These are phyloP conservation scores for Daldinia vernicosa DNA, from an alignment of 495 filamentous ascomycete genomes.

Conservation along the genomic window DNA sequence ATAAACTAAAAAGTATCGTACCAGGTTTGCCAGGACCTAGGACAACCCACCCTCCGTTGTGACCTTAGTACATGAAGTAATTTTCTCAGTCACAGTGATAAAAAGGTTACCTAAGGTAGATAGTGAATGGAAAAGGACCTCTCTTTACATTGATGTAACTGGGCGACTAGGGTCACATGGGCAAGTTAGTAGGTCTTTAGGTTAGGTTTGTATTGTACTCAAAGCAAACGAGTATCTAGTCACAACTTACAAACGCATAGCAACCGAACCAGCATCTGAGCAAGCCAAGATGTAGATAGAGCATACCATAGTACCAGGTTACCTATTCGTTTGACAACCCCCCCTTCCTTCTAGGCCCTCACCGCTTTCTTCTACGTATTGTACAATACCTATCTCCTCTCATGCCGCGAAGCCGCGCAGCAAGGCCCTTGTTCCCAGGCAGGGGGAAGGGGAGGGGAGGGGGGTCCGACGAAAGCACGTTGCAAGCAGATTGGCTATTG, in stretches of 20 bases:
- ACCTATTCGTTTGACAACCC: background rate
- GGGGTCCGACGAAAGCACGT: background rate
- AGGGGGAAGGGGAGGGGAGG: background rate
- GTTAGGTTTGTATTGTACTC: too few species aligned
- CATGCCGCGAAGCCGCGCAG: background rate
- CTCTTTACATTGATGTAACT: background rate
- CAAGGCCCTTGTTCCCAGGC: background rate
- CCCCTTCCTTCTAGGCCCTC: background rate
- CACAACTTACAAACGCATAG: too few species aligned
- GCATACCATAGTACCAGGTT: background rate
- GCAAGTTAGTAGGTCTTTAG: too few species aligned
- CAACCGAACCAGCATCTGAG: too few species aligned
- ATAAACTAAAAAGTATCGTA: background rate
- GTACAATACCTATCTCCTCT: background rate
- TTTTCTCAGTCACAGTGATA: background rate
- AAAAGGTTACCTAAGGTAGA: too few species aligned
- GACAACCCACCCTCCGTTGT: background rate
- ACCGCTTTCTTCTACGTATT: background rate
- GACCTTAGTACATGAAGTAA: background rate
- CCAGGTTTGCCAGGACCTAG: background rate
- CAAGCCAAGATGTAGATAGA: background rate
- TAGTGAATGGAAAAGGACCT: background rate
- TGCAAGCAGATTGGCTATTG: constrained; percentile 18
- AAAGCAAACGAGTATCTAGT: too few species aligned
- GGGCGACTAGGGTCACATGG: background rate